phyloP scores from a whole-genome alignment of 805 yeast species.

The Zygosaccharomyces gambellarensis region DNA sequence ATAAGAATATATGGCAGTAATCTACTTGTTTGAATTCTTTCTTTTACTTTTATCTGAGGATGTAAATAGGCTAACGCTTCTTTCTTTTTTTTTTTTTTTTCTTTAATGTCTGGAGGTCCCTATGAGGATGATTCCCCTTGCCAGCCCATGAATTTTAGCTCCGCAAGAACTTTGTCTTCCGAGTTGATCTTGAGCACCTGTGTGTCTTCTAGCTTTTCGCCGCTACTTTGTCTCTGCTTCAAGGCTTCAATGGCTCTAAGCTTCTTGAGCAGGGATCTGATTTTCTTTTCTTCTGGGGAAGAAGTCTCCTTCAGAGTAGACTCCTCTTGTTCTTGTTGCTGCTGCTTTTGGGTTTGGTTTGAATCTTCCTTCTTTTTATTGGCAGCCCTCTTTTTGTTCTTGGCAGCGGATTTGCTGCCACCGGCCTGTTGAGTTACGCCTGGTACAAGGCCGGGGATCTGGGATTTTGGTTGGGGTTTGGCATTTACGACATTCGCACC shows the following conservation, averaged over 20 bases:
- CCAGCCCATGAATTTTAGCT: constrained; percentile 76
- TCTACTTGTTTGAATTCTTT: not conserved
- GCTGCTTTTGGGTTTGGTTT: constrained; percentile 38
- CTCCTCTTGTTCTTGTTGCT: constrained; percentile 9
- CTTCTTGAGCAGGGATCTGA: constrained; percentile 85
- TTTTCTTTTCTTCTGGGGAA: constrained; percentile 85
- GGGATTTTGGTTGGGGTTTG: constrained; percentile 32
- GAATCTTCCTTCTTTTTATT: constrained; percentile 70
- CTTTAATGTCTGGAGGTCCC: not conserved
- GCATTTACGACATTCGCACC: constrained; percentile 27
- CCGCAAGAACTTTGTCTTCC: constrained; percentile 74
- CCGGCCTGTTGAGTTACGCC: constrained; percentile 8
- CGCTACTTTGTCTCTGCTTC: constrained; percentile 76
- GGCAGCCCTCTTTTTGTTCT: constrained; percentile 59
- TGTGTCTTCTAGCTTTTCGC: constrained; percentile 86
- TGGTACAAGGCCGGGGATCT: constrained; percentile 47
- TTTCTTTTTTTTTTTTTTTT: not conserved
- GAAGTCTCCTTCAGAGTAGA: constrained; percentile 36
- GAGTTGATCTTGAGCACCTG: constrained; percentile 86
- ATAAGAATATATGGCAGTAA: not conserved
- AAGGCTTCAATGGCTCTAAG: constrained; percentile 91
- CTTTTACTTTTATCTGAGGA: not conserved
- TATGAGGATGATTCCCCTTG: constrained; percentile 28
- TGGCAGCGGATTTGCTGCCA: constrained; percentile 39
- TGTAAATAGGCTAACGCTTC: not conserved